These are phyloP conservation scores for Verticillium klebahnii DNA, from an alignment of 2,329 filamentous ascomycete species.

Conservation along the genomic window DNA sequence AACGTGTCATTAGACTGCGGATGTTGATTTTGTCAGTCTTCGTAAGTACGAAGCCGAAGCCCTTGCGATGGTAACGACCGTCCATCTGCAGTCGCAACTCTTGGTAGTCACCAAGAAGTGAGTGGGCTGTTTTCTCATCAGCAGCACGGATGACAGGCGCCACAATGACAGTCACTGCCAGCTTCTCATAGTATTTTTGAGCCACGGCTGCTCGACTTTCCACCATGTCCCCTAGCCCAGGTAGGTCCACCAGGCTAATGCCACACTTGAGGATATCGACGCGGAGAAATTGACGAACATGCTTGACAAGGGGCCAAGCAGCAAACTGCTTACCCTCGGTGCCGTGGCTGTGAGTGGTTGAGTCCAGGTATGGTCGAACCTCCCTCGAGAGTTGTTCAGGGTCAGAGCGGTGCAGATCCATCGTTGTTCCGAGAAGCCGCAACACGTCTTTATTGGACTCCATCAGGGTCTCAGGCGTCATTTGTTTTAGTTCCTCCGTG, in stretches of 20 bases:
- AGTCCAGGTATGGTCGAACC: conserved; percentile 23
- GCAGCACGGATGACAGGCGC: conserved; percentile 17
- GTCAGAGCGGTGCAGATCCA: conserved; percentile 1
- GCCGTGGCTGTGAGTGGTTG: conserved; percentile 2
- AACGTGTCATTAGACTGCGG: background rate
- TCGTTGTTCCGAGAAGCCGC: background rate
- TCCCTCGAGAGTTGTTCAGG: conserved; percentile 3
- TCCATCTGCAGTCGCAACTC: conserved; percentile 20
- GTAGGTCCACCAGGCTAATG: conserved; percentile 47
- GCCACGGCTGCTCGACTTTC: conserved; percentile 20
- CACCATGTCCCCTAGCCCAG: conserved; percentile 41
- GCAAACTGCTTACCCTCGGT: conserved; percentile 12
- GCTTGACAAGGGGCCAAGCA: conserved; percentile 30
- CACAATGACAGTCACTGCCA: conserved; percentile 23
- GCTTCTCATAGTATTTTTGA: conserved; percentile 4
- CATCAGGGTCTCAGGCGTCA: conserved; percentile 11
- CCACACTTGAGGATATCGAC: conserved; percentile 41
- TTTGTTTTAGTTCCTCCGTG: conserved; percentile 2
- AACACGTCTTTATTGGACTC: conserved; percentile 4
- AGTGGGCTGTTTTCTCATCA: conserved; percentile 17
- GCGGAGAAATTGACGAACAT: conserved; percentile 37
- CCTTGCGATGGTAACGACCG: conserved; percentile 16
- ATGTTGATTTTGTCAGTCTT: conserved; percentile 22
- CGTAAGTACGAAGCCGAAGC: conserved; percentile 20
- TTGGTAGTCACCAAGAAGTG: conserved; percentile 20